phyloP scores from a whole-genome alignment of 352 stramenopile genomes.

The Pythium brassicae region DNA sequence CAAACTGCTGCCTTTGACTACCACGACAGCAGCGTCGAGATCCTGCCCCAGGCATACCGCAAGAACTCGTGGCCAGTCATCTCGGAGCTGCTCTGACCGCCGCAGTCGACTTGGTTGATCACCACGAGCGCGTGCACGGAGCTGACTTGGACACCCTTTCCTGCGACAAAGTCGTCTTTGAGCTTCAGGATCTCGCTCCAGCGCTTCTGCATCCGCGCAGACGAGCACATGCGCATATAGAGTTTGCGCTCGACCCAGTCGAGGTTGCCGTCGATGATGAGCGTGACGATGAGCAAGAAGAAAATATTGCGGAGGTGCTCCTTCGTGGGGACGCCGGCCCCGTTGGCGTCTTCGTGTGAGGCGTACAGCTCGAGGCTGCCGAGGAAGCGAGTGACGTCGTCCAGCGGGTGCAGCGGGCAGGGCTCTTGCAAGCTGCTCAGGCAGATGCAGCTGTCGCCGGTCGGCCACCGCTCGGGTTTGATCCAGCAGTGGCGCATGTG shows the following conservation, averaged over 20 bases:
- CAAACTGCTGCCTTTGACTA: too few species aligned
- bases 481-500: constrained; percentile 39
- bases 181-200: constrained; percentile 33
- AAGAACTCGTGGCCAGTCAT: constrained; percentile 28
- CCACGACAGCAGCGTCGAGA: constrained; percentile 25
- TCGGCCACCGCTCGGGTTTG: constrained; percentile 27
- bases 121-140: constrained; percentile 31
- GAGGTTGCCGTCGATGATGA: constrained; percentile 44
- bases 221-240: constrained; percentile 37
- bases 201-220: constrained; percentile 27
- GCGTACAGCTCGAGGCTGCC: constrained; percentile 17
- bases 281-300: constrained; percentile 34
- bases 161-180: constrained; percentile 34
- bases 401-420: constrained; percentile 28
- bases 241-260: constrained; percentile 37
- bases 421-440: constrained; percentile 8
- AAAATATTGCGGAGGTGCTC: constrained; percentile 40
- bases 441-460: constrained; percentile 25
- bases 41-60: constrained; percentile 19
- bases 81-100: constrained; percentile 1
- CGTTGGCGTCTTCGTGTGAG: background rate
- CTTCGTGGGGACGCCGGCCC: constrained; percentile 2
- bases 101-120: constrained; percentile 6
- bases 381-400: constrained; percentile 31
- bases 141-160: constrained; percentile 30